These are phyloP conservation scores for Trichoderma citrinoviride DNA, from an alignment of 2,329 filamentous ascomycete species.

Conservation along the genomic window DNA sequence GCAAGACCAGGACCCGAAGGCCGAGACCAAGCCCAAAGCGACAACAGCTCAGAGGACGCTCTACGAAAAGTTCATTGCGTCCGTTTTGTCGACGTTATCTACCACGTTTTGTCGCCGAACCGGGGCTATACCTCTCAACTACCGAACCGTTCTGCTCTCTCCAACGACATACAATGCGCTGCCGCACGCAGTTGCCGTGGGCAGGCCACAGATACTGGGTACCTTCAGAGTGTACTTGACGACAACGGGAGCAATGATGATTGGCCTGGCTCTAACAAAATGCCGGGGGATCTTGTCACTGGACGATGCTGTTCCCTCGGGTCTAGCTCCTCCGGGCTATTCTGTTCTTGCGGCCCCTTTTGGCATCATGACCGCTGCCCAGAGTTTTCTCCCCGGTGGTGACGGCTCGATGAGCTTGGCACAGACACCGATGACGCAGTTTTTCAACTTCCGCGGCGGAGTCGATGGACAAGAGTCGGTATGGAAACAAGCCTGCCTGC, in stretches of 20 bases:
- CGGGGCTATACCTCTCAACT: constrained; percentile 52
- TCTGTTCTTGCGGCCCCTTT: constrained; percentile 55
- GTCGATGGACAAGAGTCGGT: constrained; percentile 42
- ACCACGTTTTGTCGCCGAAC: constrained; percentile 48
- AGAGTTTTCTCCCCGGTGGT: constrained; percentile 25
- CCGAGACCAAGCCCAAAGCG: constrained; percentile 28
- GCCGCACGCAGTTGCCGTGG: constrained; percentile 24
- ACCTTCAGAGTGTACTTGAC: constrained; percentile 56
- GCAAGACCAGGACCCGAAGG: constrained; percentile 30
- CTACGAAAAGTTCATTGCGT: constrained; percentile 54
- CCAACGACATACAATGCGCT: constrained; percentile 24
- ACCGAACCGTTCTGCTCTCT: constrained; percentile 50
- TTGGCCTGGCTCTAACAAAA: constrained; percentile 48
- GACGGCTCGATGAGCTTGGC: constrained; percentile 38
- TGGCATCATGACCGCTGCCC: constrained; percentile 40
- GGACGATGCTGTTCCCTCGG: constrained; percentile 43
- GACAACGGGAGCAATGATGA: constrained; percentile 53
- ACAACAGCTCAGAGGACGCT: constrained; percentile 40
- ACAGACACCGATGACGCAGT: constrained; percentile 54
- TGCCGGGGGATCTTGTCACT: constrained; percentile 48
- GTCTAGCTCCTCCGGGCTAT: constrained; percentile 41
- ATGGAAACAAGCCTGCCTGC: constrained; percentile 52
- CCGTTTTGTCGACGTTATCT: constrained; percentile 51
- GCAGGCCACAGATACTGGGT: constrained; percentile 40
- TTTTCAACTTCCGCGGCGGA: constrained; percentile 42